These are phyloP conservation scores for Debaryomyces nepalensis DNA, from an alignment of 1,139 yeast species.

Conservation along the genomic window DNA sequence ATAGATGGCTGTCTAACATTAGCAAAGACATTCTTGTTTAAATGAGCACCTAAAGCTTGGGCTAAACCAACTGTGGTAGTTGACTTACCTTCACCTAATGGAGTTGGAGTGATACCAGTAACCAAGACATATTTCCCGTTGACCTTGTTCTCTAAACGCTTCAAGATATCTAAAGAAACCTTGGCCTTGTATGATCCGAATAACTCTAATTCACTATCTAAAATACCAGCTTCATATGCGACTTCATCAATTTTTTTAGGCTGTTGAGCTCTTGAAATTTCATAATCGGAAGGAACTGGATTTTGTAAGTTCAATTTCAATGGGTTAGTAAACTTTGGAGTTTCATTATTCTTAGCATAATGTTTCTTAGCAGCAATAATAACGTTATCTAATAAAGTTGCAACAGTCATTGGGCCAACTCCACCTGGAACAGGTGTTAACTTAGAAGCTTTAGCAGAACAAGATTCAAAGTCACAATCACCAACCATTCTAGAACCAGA, in stretches of 20 bases:
- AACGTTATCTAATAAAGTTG: slow-evolving; percentile 90
- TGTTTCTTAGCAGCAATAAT: slow-evolving; percentile 75
- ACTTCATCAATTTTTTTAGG: slow-evolving; percentile 85
- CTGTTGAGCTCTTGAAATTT: slow-evolving; percentile 84
- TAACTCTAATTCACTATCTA: slow-evolving; percentile 83
- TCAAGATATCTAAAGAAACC: slow-evolving; percentile 73
- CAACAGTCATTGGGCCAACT: slow-evolving; percentile 99
- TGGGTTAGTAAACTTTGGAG: slow-evolving; percentile 61
- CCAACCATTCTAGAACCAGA: slow-evolving; percentile 90
- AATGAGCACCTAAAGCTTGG: slow-evolving; percentile 93
- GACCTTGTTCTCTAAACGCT: slow-evolving; percentile 67
- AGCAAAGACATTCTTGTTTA: slow-evolving; percentile 86
- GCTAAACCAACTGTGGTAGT: slow-evolving; percentile 97
- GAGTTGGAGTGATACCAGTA: slow-evolving; percentile 98
- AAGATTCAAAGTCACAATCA: slow-evolving; percentile 82
- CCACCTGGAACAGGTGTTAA: slow-evolving; percentile 99
- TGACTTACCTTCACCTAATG: slow-evolving; percentile 97
- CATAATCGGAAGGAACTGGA: slow-evolving; percentile 95
- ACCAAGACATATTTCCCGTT: slow-evolving; percentile 92
- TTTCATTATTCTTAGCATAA: slow-evolving; percentile 46
- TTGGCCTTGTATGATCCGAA: slow-evolving; percentile 94
- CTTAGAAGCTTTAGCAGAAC: slow-evolving; percentile 66
- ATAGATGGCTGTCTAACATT: slow-evolving; percentile 97
- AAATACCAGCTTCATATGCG: slow-evolving; percentile 84
- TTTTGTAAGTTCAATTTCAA: slow-evolving; percentile 64